Conservation (phyloP, 2,329 filamentous ascomycete species). For the Penicillium occitanis region DNA sequence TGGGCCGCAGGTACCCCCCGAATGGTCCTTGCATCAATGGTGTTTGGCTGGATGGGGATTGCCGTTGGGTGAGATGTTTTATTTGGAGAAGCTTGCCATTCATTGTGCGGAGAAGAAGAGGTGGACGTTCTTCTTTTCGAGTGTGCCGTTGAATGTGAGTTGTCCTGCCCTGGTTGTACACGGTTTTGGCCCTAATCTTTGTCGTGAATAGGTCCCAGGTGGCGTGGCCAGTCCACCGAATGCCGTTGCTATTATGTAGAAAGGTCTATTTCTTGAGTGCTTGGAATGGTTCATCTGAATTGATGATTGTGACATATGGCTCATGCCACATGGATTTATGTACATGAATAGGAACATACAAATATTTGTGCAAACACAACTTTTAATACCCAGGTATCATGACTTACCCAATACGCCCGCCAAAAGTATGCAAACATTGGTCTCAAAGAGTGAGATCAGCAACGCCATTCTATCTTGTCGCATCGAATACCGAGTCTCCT, state of each 20-base stretch:
- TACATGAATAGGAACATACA: slow-evolving; percentile 13
- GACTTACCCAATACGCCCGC: slow-evolving; percentile 22
- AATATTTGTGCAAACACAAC: neutral
- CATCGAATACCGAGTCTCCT: neutral
- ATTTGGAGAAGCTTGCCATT: slow-evolving; percentile 35
- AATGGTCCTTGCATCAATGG: slow-evolving; percentile 34
- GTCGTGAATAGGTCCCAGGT: slow-evolving; percentile 39
- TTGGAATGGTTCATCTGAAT: neutral
- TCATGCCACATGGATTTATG: slow-evolving; percentile 8
- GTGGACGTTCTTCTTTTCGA: slow-evolving; percentile 38
- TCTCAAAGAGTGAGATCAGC: neutral
- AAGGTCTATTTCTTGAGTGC: neutral
- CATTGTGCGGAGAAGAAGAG: slow-evolving; percentile 32
- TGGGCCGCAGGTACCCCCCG: slow-evolving; percentile 27
- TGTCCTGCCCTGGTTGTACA: neutral
- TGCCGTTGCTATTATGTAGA: slow-evolving; percentile 46
- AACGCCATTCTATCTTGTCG: neutral
- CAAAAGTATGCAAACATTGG: slow-evolving; percentile 21
- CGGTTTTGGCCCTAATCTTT: neutral
- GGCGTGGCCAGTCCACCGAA: slow-evolving; percentile 50
- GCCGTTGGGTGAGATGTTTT: slow-evolving; percentile 38
- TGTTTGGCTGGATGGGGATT: slow-evolving; percentile 33
- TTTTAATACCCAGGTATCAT: slow-evolving; percentile 30
- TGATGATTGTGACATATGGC: neutral
- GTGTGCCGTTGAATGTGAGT: slow-evolving; percentile 34